Base-by-base conservation (phyloP, 495 filamentous ascomycete species). In the Lasiosphaeriaceae sp. region DNA sequence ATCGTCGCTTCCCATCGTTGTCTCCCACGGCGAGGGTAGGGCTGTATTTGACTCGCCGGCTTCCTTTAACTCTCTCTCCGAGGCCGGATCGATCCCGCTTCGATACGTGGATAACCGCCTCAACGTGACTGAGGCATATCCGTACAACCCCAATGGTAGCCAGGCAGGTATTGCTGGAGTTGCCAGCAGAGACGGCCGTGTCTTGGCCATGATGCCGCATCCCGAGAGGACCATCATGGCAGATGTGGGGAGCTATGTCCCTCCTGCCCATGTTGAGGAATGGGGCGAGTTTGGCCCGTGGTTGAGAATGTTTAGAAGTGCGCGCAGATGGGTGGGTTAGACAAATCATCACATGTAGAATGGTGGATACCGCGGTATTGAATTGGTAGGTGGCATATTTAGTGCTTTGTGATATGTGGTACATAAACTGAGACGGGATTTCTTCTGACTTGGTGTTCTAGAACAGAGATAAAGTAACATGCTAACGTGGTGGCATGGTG, bases 191-290 rank as follows among this genome's bases (percentile, higher is more conserved):
- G 87, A 97, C 67, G 94, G 94, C 2, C 83, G 94, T 58, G 90
- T 96, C 0, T 64, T 97, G 63, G 92, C 90, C 11, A 84, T 97
- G 77, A 97, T 97, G 93, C 94, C 94, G 63, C 93, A 97, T 74
- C 92, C 92, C 9, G 93, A 97, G 75, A 82, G 93, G 6, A 96
- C 92, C n/a, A 82, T 96, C 31, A 72, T 96, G 76, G 85, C 80
- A 57, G 89, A 91, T 59, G 86, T 92, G 60, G 87, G 80, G 31
- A 92, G 89, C 67, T 97, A 85, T 64, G 67, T 88, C 48, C 88
- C 90, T 11, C 69, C 77, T 26, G 78, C 72, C 34, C 77, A 82
- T 66, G 73, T 83, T 20, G 83, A 84, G 61, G 78, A 89, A 60
- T 90, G 89, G 86, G 90, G 90, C 29, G 88, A 95, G 60, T 88